Percentiles rank a stretch among this genome's conserved stretches.
Conservation (phyloP, 2,329 filamentous ascomycete species). For the Cercospora sojina region DNA sequence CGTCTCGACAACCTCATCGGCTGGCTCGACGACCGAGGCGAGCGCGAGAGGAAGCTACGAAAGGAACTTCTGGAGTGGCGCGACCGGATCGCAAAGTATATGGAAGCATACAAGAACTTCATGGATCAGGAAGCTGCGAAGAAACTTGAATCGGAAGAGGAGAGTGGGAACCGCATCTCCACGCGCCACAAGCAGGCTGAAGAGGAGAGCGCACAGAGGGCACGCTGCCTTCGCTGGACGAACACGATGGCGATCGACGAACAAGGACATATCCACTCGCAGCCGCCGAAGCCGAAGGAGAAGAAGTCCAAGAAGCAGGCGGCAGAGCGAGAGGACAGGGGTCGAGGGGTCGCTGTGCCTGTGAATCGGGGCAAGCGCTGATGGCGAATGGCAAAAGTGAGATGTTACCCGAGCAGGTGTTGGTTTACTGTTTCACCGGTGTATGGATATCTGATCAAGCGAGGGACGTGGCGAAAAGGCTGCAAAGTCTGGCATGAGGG, state of each 20-base stretch:
- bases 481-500: neutral
- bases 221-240: slow-evolving; percentile 64
- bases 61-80: slow-evolving; percentile 81
- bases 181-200: slow-evolving; percentile 63
- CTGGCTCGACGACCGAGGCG: slow-evolving; percentile 85
- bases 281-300: slow-evolving; percentile 37
- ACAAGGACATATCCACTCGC: slow-evolving; percentile 35
- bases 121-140: slow-evolving; percentile 51
- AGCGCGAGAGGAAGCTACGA: slow-evolving; percentile 80
- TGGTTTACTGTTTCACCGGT: neutral
- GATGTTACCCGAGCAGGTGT: neutral
- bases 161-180: slow-evolving; percentile 54
- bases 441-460: neutral
- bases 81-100: slow-evolving; percentile 70
- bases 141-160: slow-evolving; percentile 49
- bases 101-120: slow-evolving; percentile 49
- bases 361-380: slow-evolving; percentile 50
- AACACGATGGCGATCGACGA: slow-evolving; percentile 58
- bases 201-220: slow-evolving; percentile 52
- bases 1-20: slow-evolving; percentile 74
- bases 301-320: slow-evolving; percentile 37
- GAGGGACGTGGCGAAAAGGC: neutral
- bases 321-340: slow-evolving; percentile 31
- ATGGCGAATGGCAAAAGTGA: slow-evolving; percentile 39
- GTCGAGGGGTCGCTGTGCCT: slow-evolving; percentile 37